Evolutionary conservation across 257 asterid genomes (phyloP), one percentile per base, ranked within the genome.

Genomic region (Salvia rosmarinus): DNA sequence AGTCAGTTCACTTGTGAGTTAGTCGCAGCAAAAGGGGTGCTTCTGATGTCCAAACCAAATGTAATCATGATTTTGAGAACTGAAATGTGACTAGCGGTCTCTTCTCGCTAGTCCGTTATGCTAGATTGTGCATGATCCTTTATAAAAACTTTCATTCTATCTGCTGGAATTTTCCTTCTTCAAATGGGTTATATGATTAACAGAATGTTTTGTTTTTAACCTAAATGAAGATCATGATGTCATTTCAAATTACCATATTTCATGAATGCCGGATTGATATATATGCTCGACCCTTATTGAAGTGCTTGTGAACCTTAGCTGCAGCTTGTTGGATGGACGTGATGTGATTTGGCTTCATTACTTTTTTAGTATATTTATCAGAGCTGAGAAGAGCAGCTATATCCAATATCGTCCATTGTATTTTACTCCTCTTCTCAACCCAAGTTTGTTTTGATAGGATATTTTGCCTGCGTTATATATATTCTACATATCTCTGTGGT

Each of bases 391-490:
- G 51, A 56, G 44, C 20, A 62, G 43, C 47, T 14, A 39, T 44
- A 60, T 40, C 34, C 72, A 21, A 32, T 66, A 32, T 64, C 12
- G 28, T 6, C 32, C 44, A 9, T 11, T 20, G 39, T 20, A 37
- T 51, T 43, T 65, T 75, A 40, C 47, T 76, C 67, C 44, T 57
- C 59, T 63, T 63, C 70, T 63, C 39, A 50, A 37, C 40, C 58
- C 69, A 47, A 52, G 67, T 76, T 75, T 76, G 54, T 57, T 70
- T 52, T 35, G 57, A 32, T 68, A 35, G 70, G 69, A 28, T 56
- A 58, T 54, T 51, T n/a, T 9, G 32, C 14, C 56, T 13, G 43
- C 19, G 23, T 58, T 30, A 58, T 64, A 35, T 21, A 3, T 25
- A 57, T 63, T 57, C 14, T 61, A 43, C 50, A 19, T 72, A 6